Conservation (phyloP, 2,329 filamentous ascomycete species). For the Claviceps sp. region DNA sequence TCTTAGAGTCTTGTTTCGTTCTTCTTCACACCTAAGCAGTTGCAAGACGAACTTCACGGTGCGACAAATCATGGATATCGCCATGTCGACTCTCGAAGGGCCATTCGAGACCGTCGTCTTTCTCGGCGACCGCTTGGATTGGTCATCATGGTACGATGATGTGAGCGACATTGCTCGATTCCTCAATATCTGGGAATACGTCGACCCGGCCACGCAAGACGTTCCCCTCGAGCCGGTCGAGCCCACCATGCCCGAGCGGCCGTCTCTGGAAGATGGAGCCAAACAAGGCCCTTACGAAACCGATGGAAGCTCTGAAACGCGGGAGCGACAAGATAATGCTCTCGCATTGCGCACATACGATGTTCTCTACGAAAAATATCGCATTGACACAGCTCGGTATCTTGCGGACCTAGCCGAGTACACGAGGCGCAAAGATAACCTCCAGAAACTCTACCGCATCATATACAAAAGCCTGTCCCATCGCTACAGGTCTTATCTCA, state of each 20-base stretch:
- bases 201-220: slow-evolving; percentile 4
- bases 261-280: background rate
- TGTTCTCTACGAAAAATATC: slow-evolving; percentile 5
- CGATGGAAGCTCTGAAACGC: slow-evolving; percentile 4
- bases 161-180: slow-evolving; percentile 3
- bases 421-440: background rate
- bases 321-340: slow-evolving; percentile 2
- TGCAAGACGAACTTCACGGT: background rate
- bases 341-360: slow-evolving; percentile 5
- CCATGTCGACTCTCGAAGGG: background rate
- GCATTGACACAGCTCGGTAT: slow-evolving; percentile 6
- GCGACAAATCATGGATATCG: slow-evolving; percentile 1
- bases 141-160: slow-evolving; percentile 6
- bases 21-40: background rate
- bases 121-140: slow-evolving; percentile 5
- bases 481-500: slow-evolving; percentile 5
- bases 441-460: slow-evolving; percentile 5
- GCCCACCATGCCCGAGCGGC: slow-evolving; percentile 2
- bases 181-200: slow-evolving; percentile 6
- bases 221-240: slow-evolving; percentile 1
- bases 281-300: slow-evolving; percentile 1
- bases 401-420: slow-evolving; percentile 1
- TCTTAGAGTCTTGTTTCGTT: background rate
- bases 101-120: slow-evolving; percentile 1
- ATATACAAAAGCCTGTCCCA: slow-evolving; percentile 6